Evolutionary conservation across 139 green algal species (phyloP).

Genomic region (Coelastrella sp.): DNA sequence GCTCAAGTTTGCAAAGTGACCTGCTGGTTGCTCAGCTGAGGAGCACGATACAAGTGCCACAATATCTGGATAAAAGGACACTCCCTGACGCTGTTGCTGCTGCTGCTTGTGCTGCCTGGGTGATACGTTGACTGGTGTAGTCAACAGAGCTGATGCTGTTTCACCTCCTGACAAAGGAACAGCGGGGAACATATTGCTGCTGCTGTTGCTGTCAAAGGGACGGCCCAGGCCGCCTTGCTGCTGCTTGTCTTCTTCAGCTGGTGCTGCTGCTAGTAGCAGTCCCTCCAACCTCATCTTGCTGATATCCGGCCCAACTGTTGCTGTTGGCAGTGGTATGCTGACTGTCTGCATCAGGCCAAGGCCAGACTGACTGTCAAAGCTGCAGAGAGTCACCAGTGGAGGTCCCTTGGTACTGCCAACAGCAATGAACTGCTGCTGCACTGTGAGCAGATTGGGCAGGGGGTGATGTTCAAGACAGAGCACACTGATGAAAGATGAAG

Average conservation of each 20-base stretch:
- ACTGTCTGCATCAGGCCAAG: conserved; percentile 13
- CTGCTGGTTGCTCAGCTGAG: background rate
- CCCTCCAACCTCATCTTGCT: background rate
- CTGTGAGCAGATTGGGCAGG: conserved; percentile 12
- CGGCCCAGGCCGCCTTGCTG: background rate
- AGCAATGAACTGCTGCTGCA: background rate
- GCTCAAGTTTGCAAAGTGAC: conserved; percentile 6
- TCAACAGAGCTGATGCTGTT: background rate
- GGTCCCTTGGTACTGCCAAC: conserved; percentile 31
- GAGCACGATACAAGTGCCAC: background rate
- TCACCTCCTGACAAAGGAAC: background rate
- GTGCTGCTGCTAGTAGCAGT: background rate
- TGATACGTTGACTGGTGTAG: background rate
- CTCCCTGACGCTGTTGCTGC: background rate
- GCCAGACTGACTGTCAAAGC: background rate
- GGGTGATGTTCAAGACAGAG: background rate
- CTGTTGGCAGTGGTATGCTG: background rate
- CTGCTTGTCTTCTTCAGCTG: background rate
- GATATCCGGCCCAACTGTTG: background rate
- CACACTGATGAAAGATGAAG: background rate
- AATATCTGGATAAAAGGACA: background rate
- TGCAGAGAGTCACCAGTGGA: background rate
- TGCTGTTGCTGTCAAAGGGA: background rate
- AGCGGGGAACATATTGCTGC: background rate
- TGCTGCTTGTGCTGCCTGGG: background rate